Percentiles rank a stretch among this genome's conserved stretches.
These are phyloP conservation scores for Alternaria burnsii DNA, from an alignment of 2,329 filamentous ascomycete genomes.

Conservation along the genomic window DNA sequence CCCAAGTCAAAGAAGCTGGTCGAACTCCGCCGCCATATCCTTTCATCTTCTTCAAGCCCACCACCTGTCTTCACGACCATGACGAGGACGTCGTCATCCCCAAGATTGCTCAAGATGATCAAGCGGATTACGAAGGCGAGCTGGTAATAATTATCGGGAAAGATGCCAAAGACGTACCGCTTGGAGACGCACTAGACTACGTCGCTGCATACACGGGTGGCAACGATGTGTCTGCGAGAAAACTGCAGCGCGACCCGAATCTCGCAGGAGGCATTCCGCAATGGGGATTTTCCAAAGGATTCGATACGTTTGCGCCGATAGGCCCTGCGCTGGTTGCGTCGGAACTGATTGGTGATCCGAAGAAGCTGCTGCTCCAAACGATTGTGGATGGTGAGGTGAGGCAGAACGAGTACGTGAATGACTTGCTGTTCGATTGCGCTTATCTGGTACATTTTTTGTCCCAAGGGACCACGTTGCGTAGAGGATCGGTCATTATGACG, in stretches of 20 bases:
- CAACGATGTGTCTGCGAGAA: constrained; percentile 62
- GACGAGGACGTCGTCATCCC: constrained; percentile 3
- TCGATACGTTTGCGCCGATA: constrained; percentile 61
- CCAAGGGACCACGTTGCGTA: constrained; percentile 38
- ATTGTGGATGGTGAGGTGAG: not conserved
- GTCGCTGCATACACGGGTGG: constrained; percentile 60
- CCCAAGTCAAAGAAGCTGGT: not conserved
- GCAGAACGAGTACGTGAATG: not conserved
- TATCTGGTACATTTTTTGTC: constrained; percentile 23
- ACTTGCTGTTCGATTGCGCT: not conserved
- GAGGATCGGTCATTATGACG: constrained; percentile 56
- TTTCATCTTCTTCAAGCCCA: constrained; percentile 5
- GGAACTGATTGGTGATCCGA: not conserved
- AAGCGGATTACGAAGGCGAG: constrained; percentile 21
- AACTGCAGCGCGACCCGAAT: constrained; percentile 37
- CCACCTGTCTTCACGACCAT: not conserved
- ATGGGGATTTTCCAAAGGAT: constrained; percentile 50
- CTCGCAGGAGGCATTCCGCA: constrained; percentile 2
- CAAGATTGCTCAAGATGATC: not conserved
- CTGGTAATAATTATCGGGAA: constrained; percentile 57
- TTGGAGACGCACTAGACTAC: constrained; percentile 54
- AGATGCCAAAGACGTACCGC: constrained; percentile 57
- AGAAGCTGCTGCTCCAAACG: not conserved
- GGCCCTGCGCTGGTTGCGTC: constrained; percentile 43
- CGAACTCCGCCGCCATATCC: constrained; percentile 1